These are phyloP conservation scores for Solanum verrucosum DNA, from an alignment of 257 asterid species.

Conservation along the genomic window DNA sequence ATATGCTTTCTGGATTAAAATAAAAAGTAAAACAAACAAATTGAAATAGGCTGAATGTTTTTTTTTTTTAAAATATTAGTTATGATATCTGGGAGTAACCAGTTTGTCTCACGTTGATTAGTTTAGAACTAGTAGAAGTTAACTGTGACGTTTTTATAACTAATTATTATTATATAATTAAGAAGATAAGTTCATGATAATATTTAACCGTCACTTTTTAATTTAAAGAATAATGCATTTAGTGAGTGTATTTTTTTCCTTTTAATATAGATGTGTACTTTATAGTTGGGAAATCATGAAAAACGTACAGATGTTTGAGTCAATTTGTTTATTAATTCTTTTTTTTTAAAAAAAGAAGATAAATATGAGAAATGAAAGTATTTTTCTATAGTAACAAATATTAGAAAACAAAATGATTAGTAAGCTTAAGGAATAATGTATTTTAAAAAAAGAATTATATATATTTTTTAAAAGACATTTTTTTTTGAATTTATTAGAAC, in stretches of 20 bases:
- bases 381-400: neutral
- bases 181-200: neutral
- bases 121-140: neutral
- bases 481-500: neutral
- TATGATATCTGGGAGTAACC: neutral
- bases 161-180: neutral
- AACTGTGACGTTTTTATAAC: neutral
- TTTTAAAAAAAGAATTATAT: neutral
- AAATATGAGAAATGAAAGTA: neutral
- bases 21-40: too few species aligned
- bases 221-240: neutral
- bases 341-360: neutral
- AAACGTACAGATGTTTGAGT: neutral
- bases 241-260: neutral
- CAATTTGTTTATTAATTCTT: neutral
- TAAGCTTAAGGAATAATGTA: neutral
- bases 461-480: too few species aligned
- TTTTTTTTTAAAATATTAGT: too few species aligned
- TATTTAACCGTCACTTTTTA: neutral
- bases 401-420: neutral
- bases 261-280: neutral
- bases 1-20: neutral
- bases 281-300: neutral
- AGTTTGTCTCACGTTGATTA: neutral
- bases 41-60: too few species aligned